These are phyloP conservation scores for Venturia carpophila DNA, from an alignment of 2,329 filamentous ascomycete species.

Conservation along the genomic window DNA sequence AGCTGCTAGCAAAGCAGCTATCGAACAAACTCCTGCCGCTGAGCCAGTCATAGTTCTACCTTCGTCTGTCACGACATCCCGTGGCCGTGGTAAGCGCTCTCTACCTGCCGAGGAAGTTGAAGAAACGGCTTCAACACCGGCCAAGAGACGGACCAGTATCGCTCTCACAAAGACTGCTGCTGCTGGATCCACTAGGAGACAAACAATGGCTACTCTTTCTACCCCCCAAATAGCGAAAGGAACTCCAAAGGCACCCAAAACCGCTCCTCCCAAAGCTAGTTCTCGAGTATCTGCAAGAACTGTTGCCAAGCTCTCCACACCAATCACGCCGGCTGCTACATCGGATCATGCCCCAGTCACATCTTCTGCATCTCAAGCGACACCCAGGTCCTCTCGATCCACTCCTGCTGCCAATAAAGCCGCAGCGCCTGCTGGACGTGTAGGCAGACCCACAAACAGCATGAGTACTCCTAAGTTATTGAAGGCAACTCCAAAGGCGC, in stretches of 20 bases:
- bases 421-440: conserved; percentile 4
- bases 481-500: conserved; percentile 22
- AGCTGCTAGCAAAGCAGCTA: not conserved
- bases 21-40: conserved; percentile 4
- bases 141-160: conserved; percentile 4
- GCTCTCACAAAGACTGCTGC: not conserved
- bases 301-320: not conserved
- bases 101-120: not conserved
- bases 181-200: conserved; percentile 7
- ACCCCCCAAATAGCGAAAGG: conserved; percentile 3
- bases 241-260: conserved; percentile 14
- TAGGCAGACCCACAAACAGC: not conserved
- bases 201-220: conserved; percentile 10
- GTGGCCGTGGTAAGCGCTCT: conserved; percentile 12
- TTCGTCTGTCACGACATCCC: conserved; percentile 9
- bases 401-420: conserved; percentile 9
- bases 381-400: conserved; percentile 2
- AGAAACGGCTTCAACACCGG: conserved; percentile 12
- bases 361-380: conserved; percentile 2
- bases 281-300: not conserved
- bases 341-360: not conserved
- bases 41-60: not conserved
- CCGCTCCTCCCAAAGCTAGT: conserved; percentile 13
- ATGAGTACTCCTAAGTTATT: conserved; percentile 18
- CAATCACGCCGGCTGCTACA: not conserved